Evolutionary conservation across 148 eudicot species (phyloP).

Genomic region (Pouteria glomerata): DNA sequence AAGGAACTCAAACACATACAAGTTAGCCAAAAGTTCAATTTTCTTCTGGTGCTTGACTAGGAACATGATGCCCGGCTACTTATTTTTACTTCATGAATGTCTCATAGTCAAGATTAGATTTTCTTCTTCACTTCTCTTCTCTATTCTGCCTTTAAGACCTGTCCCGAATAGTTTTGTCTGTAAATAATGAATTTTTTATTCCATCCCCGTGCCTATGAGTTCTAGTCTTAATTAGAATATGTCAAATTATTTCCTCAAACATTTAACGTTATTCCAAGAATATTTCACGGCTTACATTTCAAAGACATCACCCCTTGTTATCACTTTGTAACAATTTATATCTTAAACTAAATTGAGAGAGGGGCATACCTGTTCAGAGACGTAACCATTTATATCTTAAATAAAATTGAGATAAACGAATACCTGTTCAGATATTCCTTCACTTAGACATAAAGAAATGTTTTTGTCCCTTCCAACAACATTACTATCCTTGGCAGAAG

Average conservation of each 20-base stretch:
- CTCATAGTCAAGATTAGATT: neutral
- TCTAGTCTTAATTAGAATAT: no score
- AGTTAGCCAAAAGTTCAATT: neutral
- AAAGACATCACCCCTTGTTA: neutral
- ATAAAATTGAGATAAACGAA: neutral
- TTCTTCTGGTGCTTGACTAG: neutral
- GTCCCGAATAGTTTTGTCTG: no score
- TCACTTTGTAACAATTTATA: neutral
- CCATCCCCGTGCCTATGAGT: no score
- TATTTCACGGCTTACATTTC: neutral
- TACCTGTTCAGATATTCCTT: slow-evolving; percentile 63
- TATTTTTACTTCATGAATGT: neutral
- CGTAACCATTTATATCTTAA: no score
- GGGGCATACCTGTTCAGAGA: no score
- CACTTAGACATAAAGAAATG: slow-evolving; percentile 18
- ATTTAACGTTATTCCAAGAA: neutral
- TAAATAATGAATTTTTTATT: no score
- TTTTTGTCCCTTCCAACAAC: slow-evolving; percentile 27
- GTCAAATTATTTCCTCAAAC: neutral
- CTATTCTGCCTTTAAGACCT: neutral
- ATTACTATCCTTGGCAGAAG: slow-evolving; percentile 22
- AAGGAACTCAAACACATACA: neutral
- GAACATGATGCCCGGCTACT: neutral
- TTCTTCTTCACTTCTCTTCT: neutral
- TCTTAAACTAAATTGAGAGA: no score